These are phyloP conservation scores for Colletotrichum lupini DNA, from an alignment of 2,329 filamentous ascomycete genomes.

Conservation along the genomic window DNA sequence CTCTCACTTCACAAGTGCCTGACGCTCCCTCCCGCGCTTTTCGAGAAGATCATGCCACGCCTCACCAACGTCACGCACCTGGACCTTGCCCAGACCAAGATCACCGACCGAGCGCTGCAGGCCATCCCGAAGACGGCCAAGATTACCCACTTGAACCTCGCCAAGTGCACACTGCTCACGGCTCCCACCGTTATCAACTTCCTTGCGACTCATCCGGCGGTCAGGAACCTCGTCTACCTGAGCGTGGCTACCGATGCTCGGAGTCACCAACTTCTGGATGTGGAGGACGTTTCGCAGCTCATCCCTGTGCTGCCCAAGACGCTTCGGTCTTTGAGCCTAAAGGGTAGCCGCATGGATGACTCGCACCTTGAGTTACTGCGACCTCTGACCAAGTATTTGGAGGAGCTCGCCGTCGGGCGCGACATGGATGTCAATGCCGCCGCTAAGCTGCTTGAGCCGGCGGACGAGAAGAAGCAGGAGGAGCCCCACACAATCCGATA, in stretches of 20 bases:
- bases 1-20: conserved; percentile 84
- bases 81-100: conserved; percentile 81
- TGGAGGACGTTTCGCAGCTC: conserved; percentile 72
- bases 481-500: conserved; percentile 74
- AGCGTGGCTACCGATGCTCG: conserved; percentile 79
- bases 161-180: conserved; percentile 78
- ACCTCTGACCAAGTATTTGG: conserved; percentile 76
- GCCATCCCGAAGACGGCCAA: conserved; percentile 77
- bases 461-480: conserved; percentile 49
- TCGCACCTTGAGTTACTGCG: conserved; percentile 73
- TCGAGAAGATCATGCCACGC: conserved; percentile 78
- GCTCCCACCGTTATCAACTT: conserved; percentile 77
- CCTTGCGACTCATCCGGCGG: conserved; percentile 76
- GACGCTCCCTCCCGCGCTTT: conserved; percentile 73
- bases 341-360: conserved; percentile 76
- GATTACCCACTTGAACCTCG: conserved; percentile 82
- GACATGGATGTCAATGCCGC: conserved; percentile 74
- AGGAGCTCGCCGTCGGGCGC: conserved; percentile 80
- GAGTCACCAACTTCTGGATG: conserved; percentile 77
- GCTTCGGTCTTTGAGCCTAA: conserved; percentile 79
- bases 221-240: conserved; percentile 74
- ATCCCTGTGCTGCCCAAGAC: conserved; percentile 74
- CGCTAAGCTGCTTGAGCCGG: conserved; percentile 70
- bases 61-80: conserved; percentile 78
- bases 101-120: conserved; percentile 77